These are phyloP conservation scores for Xerocomus minutiporus DNA, from an alignment of 1,284 basidiomycete genomes.

Conservation along the genomic window DNA sequence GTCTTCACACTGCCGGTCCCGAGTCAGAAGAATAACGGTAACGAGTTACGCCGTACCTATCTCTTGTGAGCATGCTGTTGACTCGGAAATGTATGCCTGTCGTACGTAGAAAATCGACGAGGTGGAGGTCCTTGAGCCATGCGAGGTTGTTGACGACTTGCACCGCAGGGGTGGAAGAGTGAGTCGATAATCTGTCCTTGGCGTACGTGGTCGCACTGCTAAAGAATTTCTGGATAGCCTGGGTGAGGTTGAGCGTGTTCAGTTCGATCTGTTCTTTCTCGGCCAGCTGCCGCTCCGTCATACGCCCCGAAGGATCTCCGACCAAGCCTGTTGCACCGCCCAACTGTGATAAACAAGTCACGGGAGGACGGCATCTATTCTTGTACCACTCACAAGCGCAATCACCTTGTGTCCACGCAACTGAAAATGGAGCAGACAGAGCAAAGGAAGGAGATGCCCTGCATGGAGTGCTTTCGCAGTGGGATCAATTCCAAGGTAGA, in stretches of 20 bases:
- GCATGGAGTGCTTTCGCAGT: constrained; percentile 88
- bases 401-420: constrained; percentile 77
- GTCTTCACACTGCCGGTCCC: constrained; percentile 66
- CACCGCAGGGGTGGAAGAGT: constrained; percentile 29
- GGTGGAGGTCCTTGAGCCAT: constrained; percentile 72
- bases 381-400: constrained; percentile 61
- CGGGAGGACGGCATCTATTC: not conserved
- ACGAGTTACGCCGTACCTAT: constrained; percentile 59
- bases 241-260: constrained; percentile 68
- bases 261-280: constrained; percentile 52
- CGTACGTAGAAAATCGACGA: constrained; percentile 83
- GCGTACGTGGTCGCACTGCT: constrained; percentile 62
- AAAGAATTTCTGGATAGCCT: constrained; percentile 73
- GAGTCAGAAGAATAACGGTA: constrained; percentile 1
- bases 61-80: constrained; percentile 86
- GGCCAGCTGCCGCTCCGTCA: constrained; percentile 76
- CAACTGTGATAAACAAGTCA: constrained; percentile 53
- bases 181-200: constrained; percentile 28
- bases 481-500: constrained; percentile 93
- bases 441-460: constrained; percentile 87
- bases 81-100: constrained; percentile 83
- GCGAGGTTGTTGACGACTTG: constrained; percentile 78
- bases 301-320: constrained; percentile 92
- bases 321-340: constrained; percentile 96
- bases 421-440: constrained; percentile 86